These are phyloP conservation scores for Pelargonium cotyledonis DNA, from an alignment of 441 rosid genomes.

Conservation along the genomic window DNA sequence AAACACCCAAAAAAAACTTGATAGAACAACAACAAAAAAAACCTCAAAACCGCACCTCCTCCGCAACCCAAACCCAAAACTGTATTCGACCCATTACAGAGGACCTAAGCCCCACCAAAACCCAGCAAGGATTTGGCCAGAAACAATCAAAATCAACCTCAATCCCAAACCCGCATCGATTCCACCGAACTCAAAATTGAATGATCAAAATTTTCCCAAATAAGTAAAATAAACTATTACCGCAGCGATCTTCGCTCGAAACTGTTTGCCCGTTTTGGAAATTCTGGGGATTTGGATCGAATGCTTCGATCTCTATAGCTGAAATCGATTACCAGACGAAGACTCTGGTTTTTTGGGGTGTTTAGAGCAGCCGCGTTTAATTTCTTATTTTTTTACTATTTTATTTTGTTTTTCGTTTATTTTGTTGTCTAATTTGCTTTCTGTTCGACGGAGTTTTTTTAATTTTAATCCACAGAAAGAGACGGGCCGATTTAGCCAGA, in stretches of 20 bases:
- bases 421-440: neutral
- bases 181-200: neutral
- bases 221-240: neutral
- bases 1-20: neutral
- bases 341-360: neutral
- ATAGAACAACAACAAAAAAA: neutral
- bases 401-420: neutral
- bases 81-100: neutral
- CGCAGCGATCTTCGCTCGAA: neutral
- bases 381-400: neutral
- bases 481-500: too few relatives aligned
- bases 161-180: neutral
- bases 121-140: neutral
- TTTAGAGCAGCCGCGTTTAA: slow-evolving; percentile 3
- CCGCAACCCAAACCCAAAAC: neutral
- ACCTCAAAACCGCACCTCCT: neutral
- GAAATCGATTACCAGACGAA: slow-evolving; percentile 1
- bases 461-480: too few relatives aligned
- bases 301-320: slow-evolving; percentile 1
- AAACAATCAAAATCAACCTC: slow-evolving; percentile 2
- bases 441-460: too few relatives aligned
- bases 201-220: neutral
- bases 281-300: neutral
- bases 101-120: slow-evolving; percentile 2
- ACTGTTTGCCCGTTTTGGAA: neutral